Evolutionary conservation across 1,139 yeast species (phyloP).

Genomic region (Geotrichum klebahnii): DNA sequence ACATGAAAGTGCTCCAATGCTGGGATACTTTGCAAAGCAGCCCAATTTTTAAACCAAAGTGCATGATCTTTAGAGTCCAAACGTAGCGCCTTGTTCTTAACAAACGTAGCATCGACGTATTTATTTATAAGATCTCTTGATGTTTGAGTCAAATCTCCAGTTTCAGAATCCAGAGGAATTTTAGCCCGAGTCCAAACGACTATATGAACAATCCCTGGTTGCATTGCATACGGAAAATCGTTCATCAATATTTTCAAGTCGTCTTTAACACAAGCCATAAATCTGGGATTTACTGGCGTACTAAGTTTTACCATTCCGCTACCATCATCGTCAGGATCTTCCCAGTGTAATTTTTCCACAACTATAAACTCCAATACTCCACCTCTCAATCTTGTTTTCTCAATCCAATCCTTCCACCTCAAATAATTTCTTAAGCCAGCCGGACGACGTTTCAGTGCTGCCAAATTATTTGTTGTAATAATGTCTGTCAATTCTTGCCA

Average conservation of each 20-base stretch:
- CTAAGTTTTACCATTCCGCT: slow-evolving; percentile 15
- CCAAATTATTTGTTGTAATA: slow-evolving; percentile 28
- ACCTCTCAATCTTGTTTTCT: slow-evolving; percentile 24
- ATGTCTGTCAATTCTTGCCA: slow-evolving; percentile 17
- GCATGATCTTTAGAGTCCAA: slow-evolving; percentile 26
- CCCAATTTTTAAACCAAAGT: slow-evolving; percentile 43
- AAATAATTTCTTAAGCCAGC: slow-evolving; percentile 36
- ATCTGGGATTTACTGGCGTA: slow-evolving; percentile 23
- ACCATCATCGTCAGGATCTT: slow-evolving; percentile 12
- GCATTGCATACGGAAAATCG: slow-evolving; percentile 44
- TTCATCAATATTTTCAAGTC: slow-evolving; percentile 41
- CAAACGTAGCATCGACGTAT: slow-evolving; percentile 36
- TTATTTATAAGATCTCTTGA: slow-evolving; percentile 30
- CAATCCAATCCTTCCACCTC: slow-evolving; percentile 33
- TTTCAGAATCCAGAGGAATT: slow-evolving; percentile 35
- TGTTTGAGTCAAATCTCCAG: slow-evolving; percentile 31
- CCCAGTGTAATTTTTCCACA: slow-evolving; percentile 35
- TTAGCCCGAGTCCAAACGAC: slow-evolving; percentile 43
- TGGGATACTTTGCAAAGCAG: slow-evolving; percentile 41
- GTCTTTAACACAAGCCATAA: slow-evolving; percentile 28
- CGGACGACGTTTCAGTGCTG: slow-evolving; percentile 36
- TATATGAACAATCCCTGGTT: slow-evolving; percentile 38
- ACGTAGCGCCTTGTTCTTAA: slow-evolving; percentile 27
- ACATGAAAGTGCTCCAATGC: slow-evolving; percentile 44
- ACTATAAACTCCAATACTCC: slow-evolving; percentile 36